Base-by-base conservation (phyloP, 805 yeast genomes). In the Starmerella floris region DNA sequence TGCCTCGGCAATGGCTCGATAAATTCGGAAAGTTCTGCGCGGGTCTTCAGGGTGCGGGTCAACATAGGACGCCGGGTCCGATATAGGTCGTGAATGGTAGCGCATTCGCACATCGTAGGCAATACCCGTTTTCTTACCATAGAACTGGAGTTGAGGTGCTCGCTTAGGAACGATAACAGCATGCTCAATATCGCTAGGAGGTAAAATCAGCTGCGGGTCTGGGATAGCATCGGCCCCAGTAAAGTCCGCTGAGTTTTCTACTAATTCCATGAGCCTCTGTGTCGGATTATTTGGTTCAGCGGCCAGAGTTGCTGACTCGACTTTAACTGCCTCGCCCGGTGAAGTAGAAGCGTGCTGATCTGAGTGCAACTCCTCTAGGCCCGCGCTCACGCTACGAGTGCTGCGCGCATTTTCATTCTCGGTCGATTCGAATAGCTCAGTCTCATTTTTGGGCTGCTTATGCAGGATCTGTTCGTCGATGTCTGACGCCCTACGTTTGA, bases 11-110 rank as follows among this genome's bases (percentile, higher is more conserved):
- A 91, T 69, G 33, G 82, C 80, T 63, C 91, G 85, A 65, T 91
- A 91, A 37, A 91, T 83, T 43, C 97, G 72, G 62, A 87, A 91
- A 30, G 88, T 87, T 52, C 99, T 75, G 49, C 98, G 72, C 10
- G 99, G 99, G 58, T 91, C 98, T 60, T 91, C 99, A 4, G 99
- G 99, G 59, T 91, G 99, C 2, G 97, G 98, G 58, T 91, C 98
- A 40, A 88, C 83, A 62, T 88, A 88, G 60, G 88, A 95, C 54
- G 75, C 82, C 52, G 88, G 83, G 2, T 91, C 80, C 3, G 95
- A 83, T 63, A 82, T 87, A 41, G 91, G 79, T 58, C 85, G 83
- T 31, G 96, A 94, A 60, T 91, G 99, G 61, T 88, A 91, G 48
- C 98, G 71, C 97, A 91, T 91, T 49, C 97, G 70, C 19, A 85